Evolutionary conservation across 129 eudicot species (phyloP), one percentile per base, ranked within the genome.

Genomic region (Saposhnikovia divaricata): DNA sequence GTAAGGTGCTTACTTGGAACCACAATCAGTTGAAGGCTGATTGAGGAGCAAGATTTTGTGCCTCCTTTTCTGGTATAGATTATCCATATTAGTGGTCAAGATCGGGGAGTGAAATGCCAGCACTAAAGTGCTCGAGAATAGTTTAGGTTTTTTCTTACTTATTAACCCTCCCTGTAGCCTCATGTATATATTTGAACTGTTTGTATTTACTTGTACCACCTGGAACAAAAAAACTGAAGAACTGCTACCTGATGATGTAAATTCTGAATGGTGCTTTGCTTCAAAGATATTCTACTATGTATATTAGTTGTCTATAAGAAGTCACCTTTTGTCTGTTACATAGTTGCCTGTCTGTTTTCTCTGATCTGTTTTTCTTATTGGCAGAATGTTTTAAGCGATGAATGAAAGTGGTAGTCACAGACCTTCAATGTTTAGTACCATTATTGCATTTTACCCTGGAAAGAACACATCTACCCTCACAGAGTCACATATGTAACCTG

Each of bases 21-120:
- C 93, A 63, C 87, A 80, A 82, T 84, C 89, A 80, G 86, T 75
- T 23, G 23, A 16, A 74, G 86, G 74, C 48, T 78, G 89, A 82
- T 89, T 82, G 89, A 84, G 88, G 93, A 89, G 88, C 89, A 85
- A 80, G 80, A 81, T 74, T 76, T 80, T 70, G 79, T 51, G 82
- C 78, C 81, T 80, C 82, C 70, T 44, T 69, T 46, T 31, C 12
- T 68, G 76, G 82, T 44, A 31, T 79, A 42, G 23, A 47, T 68
- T 69, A 71, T 25, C 42, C 27, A n/a, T 27, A 5, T 7, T n/a
- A 37, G 13, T 68, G 61, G 31, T 44, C 59, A 63, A 80, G 86
- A 86, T 46, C 78, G 43, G 51, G 5, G 57, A 69, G 55, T 39
- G 72, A 34, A 79, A 79, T 27, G 65, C 76, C 74, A 66, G 87